Percentiles rank a stretch among this genome's conserved stretches.
phyloP scores from a whole-genome alignment of 1,284 basidiomycete species.

The Ganoderma sp. region DNA sequence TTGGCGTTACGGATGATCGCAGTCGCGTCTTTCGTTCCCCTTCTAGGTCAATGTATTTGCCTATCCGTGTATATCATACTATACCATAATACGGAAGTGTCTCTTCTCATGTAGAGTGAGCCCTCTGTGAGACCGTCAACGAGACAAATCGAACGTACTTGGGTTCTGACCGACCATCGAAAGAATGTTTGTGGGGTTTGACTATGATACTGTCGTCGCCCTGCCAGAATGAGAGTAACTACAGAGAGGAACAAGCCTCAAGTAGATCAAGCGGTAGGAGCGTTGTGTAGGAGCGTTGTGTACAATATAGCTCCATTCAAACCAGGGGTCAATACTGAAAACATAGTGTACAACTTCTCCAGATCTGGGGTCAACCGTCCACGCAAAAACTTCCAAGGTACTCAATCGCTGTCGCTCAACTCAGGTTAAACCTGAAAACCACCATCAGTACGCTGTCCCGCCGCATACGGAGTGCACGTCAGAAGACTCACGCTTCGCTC shows the following conservation, averaged over 20 bases:
- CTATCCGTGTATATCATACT: neutral
- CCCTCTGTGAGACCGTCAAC: no score
- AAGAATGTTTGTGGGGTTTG: neutral
- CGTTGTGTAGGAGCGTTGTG: no score
- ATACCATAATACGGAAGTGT: no score
- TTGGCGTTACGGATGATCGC: neutral
- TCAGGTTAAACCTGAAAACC: conserved; percentile 9
- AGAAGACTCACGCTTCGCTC: conserved; percentile 59
- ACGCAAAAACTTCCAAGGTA: neutral
- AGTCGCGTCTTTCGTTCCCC: neutral
- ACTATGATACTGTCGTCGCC: no score
- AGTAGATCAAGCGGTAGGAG: no score
- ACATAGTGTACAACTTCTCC: neutral
- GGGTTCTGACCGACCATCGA: neutral
- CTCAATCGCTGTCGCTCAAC: conserved; percentile 6
- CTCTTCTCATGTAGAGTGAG: no score
- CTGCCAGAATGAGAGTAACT: no score
- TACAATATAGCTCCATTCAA: no score
- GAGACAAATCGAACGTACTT: neutral
- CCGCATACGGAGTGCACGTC: neutral
- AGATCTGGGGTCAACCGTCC: neutral
- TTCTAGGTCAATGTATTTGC: neutral
- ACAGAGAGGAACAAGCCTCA: no score
- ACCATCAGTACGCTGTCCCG: neutral
- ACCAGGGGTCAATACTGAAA: neutral